Evolutionary conservation across 208 protist species (phyloP).

Genomic region (Leishmania guyanensis): DNA sequence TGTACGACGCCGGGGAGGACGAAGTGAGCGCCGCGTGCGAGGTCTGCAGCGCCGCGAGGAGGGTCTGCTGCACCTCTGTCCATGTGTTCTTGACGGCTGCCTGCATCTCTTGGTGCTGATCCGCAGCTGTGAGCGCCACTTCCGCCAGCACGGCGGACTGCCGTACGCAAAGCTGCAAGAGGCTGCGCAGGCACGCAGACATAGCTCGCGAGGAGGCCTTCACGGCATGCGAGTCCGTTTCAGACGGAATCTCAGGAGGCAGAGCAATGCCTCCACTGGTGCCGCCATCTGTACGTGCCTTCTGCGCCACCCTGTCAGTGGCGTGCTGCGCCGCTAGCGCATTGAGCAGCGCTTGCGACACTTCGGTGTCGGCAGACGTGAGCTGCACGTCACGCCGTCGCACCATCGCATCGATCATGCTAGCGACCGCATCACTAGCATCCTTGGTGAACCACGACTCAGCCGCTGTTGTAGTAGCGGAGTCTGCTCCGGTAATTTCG

Average conservation of each 20-base stretch:
- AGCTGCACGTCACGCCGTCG: conserved; percentile 28
- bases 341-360: conserved; percentile 20
- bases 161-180: conserved; percentile 30
- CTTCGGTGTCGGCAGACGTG: conserved; percentile 22
- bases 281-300: neutral
- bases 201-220: conserved; percentile 11
- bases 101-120: conserved; percentile 30
- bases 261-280: neutral
- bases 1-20: neutral
- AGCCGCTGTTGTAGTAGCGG: neutral
- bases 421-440: conserved; percentile 20
- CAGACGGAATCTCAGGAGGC: neutral
- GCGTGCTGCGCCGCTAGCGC: conserved; percentile 27
- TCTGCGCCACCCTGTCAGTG: conserved; percentile 7
- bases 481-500: neutral
- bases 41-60: conserved; percentile 25
- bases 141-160: conserved; percentile 31
- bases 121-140: conserved; percentile 22
- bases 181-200: conserved; percentile 27
- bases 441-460: conserved; percentile 17
- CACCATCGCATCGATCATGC: conserved; percentile 31
- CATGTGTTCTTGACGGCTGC: conserved; percentile 29
- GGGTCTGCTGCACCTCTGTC: conserved; percentile 30
- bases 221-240: neutral
- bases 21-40: conserved; percentile 12